These are phyloP conservation scores for Scenedesmus sp. DNA, from an alignment of 163 green algal species.

Conservation along the genomic window DNA sequence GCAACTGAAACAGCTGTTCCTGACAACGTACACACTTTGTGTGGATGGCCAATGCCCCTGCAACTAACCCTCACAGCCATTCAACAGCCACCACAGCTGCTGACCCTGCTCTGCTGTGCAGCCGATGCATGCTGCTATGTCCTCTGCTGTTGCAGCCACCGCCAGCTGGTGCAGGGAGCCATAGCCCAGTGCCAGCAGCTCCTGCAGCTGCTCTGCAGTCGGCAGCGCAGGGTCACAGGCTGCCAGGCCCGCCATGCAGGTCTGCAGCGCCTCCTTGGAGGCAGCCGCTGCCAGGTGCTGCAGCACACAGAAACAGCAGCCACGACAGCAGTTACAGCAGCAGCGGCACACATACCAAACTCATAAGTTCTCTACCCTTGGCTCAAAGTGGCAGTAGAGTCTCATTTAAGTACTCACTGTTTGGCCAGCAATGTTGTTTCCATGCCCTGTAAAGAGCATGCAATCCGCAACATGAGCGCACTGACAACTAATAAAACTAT, in stretches of 20 bases:
- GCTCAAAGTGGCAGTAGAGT: background rate
- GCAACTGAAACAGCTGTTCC: too few species aligned
- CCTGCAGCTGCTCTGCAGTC: background rate
- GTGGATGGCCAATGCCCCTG: too few species aligned
- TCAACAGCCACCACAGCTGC: background rate
- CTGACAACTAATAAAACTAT: too few species aligned
- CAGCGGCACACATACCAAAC: background rate
- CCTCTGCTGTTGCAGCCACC: background rate
- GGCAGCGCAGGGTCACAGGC: background rate
- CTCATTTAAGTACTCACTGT: too few species aligned
- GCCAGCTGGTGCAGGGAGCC: slow-evolving; percentile 24
- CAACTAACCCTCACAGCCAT: background rate
- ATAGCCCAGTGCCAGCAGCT: background rate
- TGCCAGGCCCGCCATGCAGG: background rate
- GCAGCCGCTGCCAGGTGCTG: background rate
- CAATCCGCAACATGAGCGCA: too few species aligned
- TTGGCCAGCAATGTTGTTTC: too few species aligned
- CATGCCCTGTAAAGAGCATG: too few species aligned
- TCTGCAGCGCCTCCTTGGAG: background rate
- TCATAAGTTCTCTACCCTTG: too few species aligned
- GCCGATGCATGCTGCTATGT: slow-evolving; percentile 33
- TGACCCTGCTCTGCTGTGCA: background rate
- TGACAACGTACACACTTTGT: too few species aligned
- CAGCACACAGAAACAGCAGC: background rate
- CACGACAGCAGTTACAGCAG: background rate